Evolutionary conservation across 306 rosid species (phyloP), one percentile per base, ranked within the genome.

Genomic region (Sphenostylis stenocarpa): DNA sequence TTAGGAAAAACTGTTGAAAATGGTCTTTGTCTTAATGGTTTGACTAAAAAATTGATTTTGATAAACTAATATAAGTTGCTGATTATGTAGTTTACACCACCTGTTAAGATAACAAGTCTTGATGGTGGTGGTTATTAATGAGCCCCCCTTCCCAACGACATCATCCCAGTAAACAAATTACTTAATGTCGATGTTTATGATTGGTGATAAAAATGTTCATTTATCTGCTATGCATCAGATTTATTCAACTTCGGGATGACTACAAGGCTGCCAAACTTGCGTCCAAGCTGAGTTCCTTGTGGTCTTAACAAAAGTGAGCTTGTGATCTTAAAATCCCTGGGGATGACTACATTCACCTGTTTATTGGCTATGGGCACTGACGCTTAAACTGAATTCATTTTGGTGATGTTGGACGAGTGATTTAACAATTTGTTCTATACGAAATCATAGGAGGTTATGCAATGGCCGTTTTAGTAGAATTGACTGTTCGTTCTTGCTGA

Each of bases 251-350:
- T 58, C 86, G 97, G 81, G 99, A 95, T 20, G 99, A 95, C 81
- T 95, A 89, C 87, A 92, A 92, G 85, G 93, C 97, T 75, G 99
- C 97, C 80, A 95, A 92, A 83, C 97, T 92, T 66, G 99, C 94
- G 49, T 69, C 97, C 63, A 91, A 82, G 77, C 87, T 95, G 48
- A 89, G 94, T 85, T 95, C 99, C 77, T 78, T 92, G 86, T 95
- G 92, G 96, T 80, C 90, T 92, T 77, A 77, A 43, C 69, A 73
- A 43, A 44, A 63, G 60, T 21, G 31, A 51, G 47, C 55, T 47
- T 36, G 73, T 65, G 82, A 79, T 66, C 76, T 48, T 72, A 31
- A 71, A 51, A 36, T 41, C 61, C 48, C 48, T 53, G 67, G 44
- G 58, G 38, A 73, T 21, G 53, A 69, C 44, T 55, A 39, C 53